Evolutionary conservation across 805 yeast genomes (phyloP), one percentile per base, ranked within the genome.

Genomic region (Saccharomyces jurei): DNA sequence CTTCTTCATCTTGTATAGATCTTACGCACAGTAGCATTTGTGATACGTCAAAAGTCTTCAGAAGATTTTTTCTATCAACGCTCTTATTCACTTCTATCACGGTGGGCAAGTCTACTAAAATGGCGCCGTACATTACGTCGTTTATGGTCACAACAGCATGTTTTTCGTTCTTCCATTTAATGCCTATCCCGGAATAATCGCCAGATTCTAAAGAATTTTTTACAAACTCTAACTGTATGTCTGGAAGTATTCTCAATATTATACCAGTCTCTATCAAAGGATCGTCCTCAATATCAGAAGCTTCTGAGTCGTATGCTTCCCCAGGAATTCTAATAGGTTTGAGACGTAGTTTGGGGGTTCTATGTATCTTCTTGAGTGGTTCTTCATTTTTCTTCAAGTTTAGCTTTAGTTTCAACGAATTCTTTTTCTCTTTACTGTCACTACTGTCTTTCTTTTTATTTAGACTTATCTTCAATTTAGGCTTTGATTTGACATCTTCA

Each of bases 261-360:
- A 94, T 77, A 0, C 94, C 96, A 60, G 89, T 96, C 65, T 94
- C 98, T 8, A 89, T 74, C 57, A 89, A 72, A 1, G 99, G 98
- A 65, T 94, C 97, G 56, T 90, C 97, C 67, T 94, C 99, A 27
- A 89, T 75, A 60, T 92, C 98, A 0, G 97, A 96, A 21, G 96
- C 97, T 63, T 92, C 98, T 2, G 96, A 86, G 66, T 92, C 99
- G 69, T 92, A 92, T 0, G 98, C 98, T 62, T 92, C 97, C 4
- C 96, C 96, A 0, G 96, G 94, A 3, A 85, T 77, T 61, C 96
- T 75, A 3, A 77, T 76, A 0, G 85, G 82, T 58, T 80, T 80
- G 54, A 82, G 77, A 53, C 82, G 68, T 56, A 84, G 75, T 41
- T 81, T 67, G 8, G 83, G 78, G 1, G 69, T 59, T 48, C 60